Conservation (phyloP, 805 yeast genomes). For the Wickerhamiella allomyrinae region DNA sequence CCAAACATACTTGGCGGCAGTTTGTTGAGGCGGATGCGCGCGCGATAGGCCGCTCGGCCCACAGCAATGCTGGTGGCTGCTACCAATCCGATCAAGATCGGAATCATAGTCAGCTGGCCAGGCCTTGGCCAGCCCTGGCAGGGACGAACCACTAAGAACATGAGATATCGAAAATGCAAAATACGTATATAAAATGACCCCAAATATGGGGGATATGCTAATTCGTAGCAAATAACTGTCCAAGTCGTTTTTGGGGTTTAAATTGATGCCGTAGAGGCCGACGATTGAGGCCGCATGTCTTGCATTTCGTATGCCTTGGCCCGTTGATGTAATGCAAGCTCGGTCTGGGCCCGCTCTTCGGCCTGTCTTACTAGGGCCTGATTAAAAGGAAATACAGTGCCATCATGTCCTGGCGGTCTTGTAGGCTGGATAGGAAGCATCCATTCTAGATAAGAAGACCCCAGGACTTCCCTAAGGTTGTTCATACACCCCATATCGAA, state of each 20-base stretch:
- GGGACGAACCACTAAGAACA: no score
- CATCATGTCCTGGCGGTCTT: constrained; percentile 17
- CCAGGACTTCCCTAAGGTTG: constrained; percentile 69
- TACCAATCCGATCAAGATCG: constrained; percentile 21
- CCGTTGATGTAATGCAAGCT: constrained; percentile 15
- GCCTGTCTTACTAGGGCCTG: constrained; percentile 19
- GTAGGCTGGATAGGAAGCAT: constrained; percentile 38
- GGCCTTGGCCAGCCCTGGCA: no score
- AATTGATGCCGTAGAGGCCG: no score
- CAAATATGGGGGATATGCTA: no score
- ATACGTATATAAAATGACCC: no score
- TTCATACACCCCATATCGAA: constrained; percentile 53
- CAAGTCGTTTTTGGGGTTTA: no score
- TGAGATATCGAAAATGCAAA: no score
- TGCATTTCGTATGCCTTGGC: background rate
- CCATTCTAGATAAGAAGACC: constrained; percentile 53
- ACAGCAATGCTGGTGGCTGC: constrained; percentile 18
- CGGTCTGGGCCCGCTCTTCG: constrained; percentile 24
- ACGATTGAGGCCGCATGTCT: background rate
- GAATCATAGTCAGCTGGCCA: constrained; percentile 14
- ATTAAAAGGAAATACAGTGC: constrained; percentile 27
- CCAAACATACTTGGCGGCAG: constrained; percentile 23
- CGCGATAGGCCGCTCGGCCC: constrained; percentile 24
- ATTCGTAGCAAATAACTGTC: no score
- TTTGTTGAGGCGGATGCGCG: constrained; percentile 18